Conservation (phyloP, 768 basidiomycete species). For the Gloeopeniophorella convolvens region DNA sequence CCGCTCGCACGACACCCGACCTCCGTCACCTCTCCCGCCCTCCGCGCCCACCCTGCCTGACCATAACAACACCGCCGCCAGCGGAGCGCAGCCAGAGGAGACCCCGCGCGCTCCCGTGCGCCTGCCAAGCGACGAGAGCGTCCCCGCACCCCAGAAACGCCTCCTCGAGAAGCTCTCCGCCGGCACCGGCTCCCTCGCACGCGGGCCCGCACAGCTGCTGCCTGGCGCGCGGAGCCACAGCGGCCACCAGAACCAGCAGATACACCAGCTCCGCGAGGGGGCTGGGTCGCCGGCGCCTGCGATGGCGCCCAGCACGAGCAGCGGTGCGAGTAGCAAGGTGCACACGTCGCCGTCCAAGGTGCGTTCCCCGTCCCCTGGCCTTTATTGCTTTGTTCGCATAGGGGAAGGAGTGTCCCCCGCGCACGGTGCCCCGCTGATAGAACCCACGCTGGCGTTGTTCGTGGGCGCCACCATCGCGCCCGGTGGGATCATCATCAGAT, state of each 20-base stretch:
- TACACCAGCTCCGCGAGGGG: constrained; percentile 18
- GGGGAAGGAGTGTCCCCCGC: no score
- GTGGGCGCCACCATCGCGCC: neutral
- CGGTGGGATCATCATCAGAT: neutral
- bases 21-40: neutral
- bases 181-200: constrained; percentile 15
- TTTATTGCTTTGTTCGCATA: no score
- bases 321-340: constrained; percentile 19
- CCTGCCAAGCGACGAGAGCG: neutral
- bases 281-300: constrained; percentile 23
- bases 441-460: neutral
- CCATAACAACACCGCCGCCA: neutral
- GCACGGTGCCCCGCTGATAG: neutral
- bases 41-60: neutral
- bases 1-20: neutral
- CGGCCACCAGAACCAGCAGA: constrained; percentile 22
- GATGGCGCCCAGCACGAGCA: constrained; percentile 21
- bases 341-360: constrained; percentile 31
- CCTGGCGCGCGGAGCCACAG: constrained; percentile 21
- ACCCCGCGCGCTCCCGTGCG: neutral
- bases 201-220: constrained; percentile 19
- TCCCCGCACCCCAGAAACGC: constrained; percentile 4
- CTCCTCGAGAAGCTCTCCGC: constrained; percentile 24
- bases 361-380: no score
- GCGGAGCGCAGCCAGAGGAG: no score